These are phyloP conservation scores for Alternaria metachromatica DNA, from an alignment of 2,329 filamentous ascomycete genomes.

Conservation along the genomic window DNA sequence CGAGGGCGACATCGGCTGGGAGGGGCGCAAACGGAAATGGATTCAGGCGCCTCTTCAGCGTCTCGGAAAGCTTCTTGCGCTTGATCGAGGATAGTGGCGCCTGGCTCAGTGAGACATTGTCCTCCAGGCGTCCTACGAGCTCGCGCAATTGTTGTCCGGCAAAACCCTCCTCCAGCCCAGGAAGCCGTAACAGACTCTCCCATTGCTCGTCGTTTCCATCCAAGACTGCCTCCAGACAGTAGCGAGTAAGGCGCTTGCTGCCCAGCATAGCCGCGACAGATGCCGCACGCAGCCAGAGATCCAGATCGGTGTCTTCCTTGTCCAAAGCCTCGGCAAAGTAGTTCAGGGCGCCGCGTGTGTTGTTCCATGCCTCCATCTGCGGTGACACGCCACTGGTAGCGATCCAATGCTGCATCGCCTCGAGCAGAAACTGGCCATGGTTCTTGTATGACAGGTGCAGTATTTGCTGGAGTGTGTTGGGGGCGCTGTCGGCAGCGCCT, in stretches of 20 bases:
- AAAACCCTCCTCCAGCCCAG: conserved; percentile 55
- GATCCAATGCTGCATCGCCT: conserved; percentile 66
- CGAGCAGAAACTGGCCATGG: conserved; percentile 88
- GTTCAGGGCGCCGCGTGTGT: conserved; percentile 49
- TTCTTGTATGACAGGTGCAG: conserved; percentile 96
- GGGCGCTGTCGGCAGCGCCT: conserved; percentile 73
- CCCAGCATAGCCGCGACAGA: conserved; percentile 64
- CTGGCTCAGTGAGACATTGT: conserved; percentile 62
- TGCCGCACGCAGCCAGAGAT: conserved; percentile 68
- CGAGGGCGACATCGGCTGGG: conserved; percentile 43
- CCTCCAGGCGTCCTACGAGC: conserved; percentile 59
- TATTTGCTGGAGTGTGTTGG: conserved; percentile 84
- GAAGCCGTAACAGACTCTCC: conserved; percentile 60
- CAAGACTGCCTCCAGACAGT: conserved; percentile 68
- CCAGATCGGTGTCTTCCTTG: conserved; percentile 68
- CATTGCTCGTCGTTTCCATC: conserved; percentile 66
- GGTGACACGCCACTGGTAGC: conserved; percentile 44
- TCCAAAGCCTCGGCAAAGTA: conserved; percentile 69
- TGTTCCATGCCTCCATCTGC: conserved; percentile 36
- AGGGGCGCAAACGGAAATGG: conserved; percentile 55
- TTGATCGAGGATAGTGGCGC: conserved; percentile 58
- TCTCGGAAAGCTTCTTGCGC: conserved; percentile 57
- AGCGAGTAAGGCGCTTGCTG: conserved; percentile 65
- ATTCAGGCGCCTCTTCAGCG: conserved; percentile 62
- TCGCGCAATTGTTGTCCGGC: conserved; percentile 46